Conservation (phyloP, 345 rosid species). For the Atalantia buxifolia region DNA sequence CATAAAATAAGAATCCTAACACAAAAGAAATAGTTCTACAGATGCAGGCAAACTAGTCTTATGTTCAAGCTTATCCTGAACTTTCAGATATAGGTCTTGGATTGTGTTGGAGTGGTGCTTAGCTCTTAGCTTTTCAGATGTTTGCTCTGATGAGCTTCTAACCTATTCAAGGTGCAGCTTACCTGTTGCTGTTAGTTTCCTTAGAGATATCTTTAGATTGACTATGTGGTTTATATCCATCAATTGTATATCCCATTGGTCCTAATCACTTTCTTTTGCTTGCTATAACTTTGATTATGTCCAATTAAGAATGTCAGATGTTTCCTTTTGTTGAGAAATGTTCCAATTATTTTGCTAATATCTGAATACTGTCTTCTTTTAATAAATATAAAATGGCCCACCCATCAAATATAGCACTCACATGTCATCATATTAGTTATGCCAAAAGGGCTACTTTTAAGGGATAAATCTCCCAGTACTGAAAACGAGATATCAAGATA, state of each 20-base stretch:
- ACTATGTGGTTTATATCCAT: not conserved
- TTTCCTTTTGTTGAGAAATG: not conserved
- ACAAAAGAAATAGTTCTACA: not conserved
- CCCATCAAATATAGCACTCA: not conserved
- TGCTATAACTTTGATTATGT: not conserved
- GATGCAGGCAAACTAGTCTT: not conserved
- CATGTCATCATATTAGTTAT: not conserved
- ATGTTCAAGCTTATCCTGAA: not conserved
- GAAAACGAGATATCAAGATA: not conserved
- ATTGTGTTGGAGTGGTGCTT: not conserved
- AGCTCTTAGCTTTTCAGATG: not conserved
- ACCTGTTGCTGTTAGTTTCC: not conserved
- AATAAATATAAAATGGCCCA: not conserved
- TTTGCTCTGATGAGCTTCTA: not conserved
- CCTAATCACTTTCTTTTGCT: not conserved
- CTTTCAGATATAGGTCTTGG: not conserved
- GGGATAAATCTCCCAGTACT: not conserved
- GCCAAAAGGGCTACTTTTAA: not conserved
- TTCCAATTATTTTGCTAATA: not conserved
- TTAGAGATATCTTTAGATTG: not conserved
- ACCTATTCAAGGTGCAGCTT: not conserved
- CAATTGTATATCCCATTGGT: not conserved
- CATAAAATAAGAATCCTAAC: not conserved
- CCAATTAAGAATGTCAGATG: not conserved
- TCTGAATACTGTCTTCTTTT: not conserved